These are phyloP conservation scores for Ensete ventricosum DNA, from an alignment of 176 grass and related monocot genomes.

Conservation along the genomic window DNA sequence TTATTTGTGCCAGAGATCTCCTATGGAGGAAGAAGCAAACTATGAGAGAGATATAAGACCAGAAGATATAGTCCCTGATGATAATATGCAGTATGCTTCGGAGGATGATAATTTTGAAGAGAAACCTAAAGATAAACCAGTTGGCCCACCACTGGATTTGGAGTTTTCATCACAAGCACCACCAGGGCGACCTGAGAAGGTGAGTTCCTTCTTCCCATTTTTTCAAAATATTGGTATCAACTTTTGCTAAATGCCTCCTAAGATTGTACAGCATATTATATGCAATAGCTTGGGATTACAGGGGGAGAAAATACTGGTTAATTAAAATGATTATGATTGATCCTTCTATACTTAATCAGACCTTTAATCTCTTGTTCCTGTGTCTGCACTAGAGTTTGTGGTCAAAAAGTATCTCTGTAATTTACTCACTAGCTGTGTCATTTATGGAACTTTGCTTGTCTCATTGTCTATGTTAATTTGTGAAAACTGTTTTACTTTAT, in stretches of 20 bases:
- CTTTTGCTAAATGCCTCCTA: background rate
- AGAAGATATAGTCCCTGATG: constrained; percentile 61
- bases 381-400: background rate
- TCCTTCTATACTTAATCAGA: background rate
- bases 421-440: background rate
- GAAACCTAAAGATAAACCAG: constrained; percentile 80
- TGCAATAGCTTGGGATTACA: background rate
- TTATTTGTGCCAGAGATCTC: constrained; percentile 54
- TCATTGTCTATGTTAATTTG: no score
- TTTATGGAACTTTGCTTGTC: background rate
- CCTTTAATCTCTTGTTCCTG: background rate
- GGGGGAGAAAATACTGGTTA: background rate
- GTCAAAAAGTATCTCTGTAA: background rate
- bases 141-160: constrained; percentile 73
- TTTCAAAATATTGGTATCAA: constrained; percentile 9
- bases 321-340: background rate
- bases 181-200: constrained; percentile 59
- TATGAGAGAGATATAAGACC: constrained; percentile 61
- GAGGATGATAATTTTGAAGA: constrained; percentile 62
- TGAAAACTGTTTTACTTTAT: background rate
- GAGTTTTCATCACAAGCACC: constrained; percentile 49
- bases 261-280: background rate
- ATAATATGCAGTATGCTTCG: constrained; percentile 54
- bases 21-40: constrained; percentile 50
- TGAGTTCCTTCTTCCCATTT: constrained; percentile 24